A percentile compares a stretch with the other conserved stretches of the same genome.
These are phyloP conservation scores for Gamsiella multidivaricata DNA, from an alignment of 192 early-diverging fungal species.

Conservation along the genomic window DNA sequence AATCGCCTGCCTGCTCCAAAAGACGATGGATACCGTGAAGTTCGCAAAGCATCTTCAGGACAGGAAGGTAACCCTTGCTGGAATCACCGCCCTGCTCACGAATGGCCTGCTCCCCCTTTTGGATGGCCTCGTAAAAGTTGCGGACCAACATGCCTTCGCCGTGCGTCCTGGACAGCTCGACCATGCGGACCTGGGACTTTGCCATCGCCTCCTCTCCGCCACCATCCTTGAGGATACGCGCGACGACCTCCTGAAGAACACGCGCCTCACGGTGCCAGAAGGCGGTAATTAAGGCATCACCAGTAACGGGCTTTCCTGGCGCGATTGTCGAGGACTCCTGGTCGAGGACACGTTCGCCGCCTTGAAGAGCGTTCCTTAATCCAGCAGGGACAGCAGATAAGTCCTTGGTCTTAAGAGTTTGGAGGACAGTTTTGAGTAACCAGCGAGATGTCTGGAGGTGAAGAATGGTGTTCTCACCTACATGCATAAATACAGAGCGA, in stretches of 20 bases:
- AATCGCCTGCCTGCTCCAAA: constrained; percentile 76
- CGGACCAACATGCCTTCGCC: constrained; percentile 78
- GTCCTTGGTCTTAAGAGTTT: constrained; percentile 73
- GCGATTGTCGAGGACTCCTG: constrained; percentile 34
- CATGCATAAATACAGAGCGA: too few species aligned
- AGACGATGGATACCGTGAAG: constrained; percentile 81
- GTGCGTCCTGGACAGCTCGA: constrained; percentile 68
- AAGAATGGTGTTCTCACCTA: constrained; percentile 85
- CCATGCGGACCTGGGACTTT: constrained; percentile 61
- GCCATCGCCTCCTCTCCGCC: constrained; percentile 61
- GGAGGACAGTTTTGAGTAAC: constrained; percentile 71
- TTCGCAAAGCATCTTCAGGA: constrained; percentile 72
- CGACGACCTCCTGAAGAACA: constrained; percentile 56
- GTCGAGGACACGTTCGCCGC: constrained; percentile 6
- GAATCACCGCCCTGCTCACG: constrained; percentile 3
- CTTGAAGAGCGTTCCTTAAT: constrained; percentile 57
- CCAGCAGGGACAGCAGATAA: constrained; percentile 74
- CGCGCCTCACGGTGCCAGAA: constrained; percentile 63
- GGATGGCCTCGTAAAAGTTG: constrained; percentile 76
- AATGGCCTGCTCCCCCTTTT: constrained; percentile 49
- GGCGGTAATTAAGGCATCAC: constrained; percentile 47
- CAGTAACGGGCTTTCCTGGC: constrained; percentile 41
- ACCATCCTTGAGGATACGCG: constrained; percentile 50
- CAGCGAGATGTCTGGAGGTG: constrained; percentile 85
- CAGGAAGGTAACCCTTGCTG: constrained; percentile 63